Evolutionary conservation across 2,329 filamentous ascomycete genomes (phyloP), one percentile per base, ranked within the genome.

Genomic region (Tolypocladium cylindrosporum): DNA sequence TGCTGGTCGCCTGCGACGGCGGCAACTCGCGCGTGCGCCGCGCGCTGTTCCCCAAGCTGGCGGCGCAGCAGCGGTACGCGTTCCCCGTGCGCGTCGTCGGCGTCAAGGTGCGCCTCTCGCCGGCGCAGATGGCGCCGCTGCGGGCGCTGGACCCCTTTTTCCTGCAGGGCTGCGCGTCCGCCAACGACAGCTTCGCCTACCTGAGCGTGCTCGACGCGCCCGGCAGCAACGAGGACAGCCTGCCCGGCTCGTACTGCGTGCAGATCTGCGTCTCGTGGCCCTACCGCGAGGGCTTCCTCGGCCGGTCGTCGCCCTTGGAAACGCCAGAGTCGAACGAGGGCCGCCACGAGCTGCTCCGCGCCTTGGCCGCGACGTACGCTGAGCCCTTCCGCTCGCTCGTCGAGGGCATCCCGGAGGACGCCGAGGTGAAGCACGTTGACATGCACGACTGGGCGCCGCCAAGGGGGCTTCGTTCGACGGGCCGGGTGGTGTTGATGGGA

Each of bases 181-280:
- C 72, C 34, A 78, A 79, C 4, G 73, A 79, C 48, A 73, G 74
- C 0, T 84, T 79, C 63, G 65, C 81, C 21, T 85, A 79, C 63
- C 77, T 82, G 58, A 81, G 79, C 55, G 75, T 80, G 21, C 73
- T 83, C 3, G 75, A 81, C 53, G 75, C 76, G 0, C 79, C 80
- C 0, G 71, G 71, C 10, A 80, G 78, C 57, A 69, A 69, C 8
- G 58, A 68, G 4, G 63, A 67, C 3, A 65, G 57, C 16, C 61
- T 68, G 14, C 48, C 57, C 0, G 70, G 73, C 45, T 67, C 67
- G 1, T 80, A 79, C 60, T 71, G 69, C 14, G 75, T 74, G 59
- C 79, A 83, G 64, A 70, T 83, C 14, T 75, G 80, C 40, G 63
- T 79, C 16, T 81, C 79, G 1, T 85, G 81, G 80, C 74, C 78